Evolutionary conservation across 352 stramenopile species (phyloP).

Genomic region (Pythium chondricola): DNA sequence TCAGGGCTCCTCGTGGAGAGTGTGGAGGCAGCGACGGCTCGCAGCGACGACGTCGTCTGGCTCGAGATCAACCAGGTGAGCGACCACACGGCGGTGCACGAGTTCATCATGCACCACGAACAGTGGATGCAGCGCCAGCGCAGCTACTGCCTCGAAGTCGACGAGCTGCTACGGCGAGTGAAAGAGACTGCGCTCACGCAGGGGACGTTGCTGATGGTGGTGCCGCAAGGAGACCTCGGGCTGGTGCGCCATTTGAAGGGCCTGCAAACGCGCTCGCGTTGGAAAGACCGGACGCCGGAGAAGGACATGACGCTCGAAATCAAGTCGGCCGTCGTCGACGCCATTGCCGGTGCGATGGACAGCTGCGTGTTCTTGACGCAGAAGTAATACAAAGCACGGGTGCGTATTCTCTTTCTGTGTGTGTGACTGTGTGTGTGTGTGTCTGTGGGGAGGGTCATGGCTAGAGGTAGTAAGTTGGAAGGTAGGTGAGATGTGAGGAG

Average conservation of each 20-base stretch:
- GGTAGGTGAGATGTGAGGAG: too few species aligned
- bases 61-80: constrained; percentile 59
- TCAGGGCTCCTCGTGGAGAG: constrained; percentile 23
- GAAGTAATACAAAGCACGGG: too few species aligned
- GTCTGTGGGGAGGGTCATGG: too few species aligned
- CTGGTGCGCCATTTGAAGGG: constrained; percentile 71
- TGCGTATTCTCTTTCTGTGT: not conserved
- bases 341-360: constrained; percentile 62
- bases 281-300: constrained; percentile 50
- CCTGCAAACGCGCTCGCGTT: constrained; percentile 65
- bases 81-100: constrained; percentile 24
- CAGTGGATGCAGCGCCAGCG: constrained; percentile 62
- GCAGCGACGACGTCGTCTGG: constrained; percentile 57
- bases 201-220: constrained; percentile 49
- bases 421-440: not conserved
- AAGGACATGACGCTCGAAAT: constrained; percentile 42
- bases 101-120: constrained; percentile 60
- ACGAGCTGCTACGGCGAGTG: constrained; percentile 43
- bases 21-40: constrained; percentile 18
- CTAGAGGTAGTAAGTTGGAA: too few species aligned
- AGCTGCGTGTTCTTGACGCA: constrained; percentile 72
- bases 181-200: constrained; percentile 30
- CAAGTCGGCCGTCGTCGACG: constrained; percentile 59
- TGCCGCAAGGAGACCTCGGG: constrained; percentile 69
- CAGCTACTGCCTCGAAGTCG: constrained; percentile 37